A percentile compares a stretch with the other conserved stretches of the same genome.
phyloP scores from a whole-genome alignment of 1,284 basidiomycete species.

The Amylostereum areolatum region DNA sequence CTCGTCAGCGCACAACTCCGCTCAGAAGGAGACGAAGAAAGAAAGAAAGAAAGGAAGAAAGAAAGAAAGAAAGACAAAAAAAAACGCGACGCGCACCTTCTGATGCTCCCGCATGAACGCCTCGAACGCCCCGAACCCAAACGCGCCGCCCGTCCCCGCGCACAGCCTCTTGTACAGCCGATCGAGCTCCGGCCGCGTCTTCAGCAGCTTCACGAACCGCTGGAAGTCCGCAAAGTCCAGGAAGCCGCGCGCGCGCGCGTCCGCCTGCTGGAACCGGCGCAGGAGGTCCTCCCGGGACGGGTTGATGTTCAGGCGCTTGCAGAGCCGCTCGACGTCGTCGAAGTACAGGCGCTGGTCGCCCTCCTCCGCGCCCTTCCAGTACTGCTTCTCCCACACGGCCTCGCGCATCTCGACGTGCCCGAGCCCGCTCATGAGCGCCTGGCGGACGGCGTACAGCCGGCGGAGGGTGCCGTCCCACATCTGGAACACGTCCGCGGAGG shows the following conservation, averaged over 20 bases:
- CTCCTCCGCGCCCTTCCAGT: constrained; percentile 73
- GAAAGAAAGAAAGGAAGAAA: constrained; percentile 3
- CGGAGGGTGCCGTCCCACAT: constrained; percentile 64
- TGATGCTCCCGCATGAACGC: constrained; percentile 66
- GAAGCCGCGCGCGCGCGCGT: constrained; percentile 55
- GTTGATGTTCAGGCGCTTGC: constrained; percentile 70
- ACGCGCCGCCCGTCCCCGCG: constrained; percentile 28
- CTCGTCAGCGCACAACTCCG: too few relatives aligned
- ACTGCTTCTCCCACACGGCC: constrained; percentile 76
- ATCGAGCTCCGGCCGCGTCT: constrained; percentile 78
- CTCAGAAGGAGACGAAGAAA: too few relatives aligned
- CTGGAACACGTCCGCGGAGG: constrained; percentile 61
- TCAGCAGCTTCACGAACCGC: constrained; percentile 80
- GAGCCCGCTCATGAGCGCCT: constrained; percentile 63
- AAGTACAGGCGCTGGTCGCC: constrained; percentile 65
- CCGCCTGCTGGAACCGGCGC: constrained; percentile 67
- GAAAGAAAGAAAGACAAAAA: constrained; percentile 1
- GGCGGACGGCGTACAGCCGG: constrained; percentile 53
- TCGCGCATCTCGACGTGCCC: constrained; percentile 62
- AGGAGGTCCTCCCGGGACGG: constrained; percentile 56
- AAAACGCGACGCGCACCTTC: constrained; percentile 37
- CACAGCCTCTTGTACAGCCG: constrained; percentile 54
- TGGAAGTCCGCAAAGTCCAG: constrained; percentile 86
- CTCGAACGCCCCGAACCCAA: constrained; percentile 56
- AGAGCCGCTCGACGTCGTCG: constrained; percentile 72